Conservation (phyloP, 768 basidiomycete genomes). For the Auriscalpium orientale region DNA sequence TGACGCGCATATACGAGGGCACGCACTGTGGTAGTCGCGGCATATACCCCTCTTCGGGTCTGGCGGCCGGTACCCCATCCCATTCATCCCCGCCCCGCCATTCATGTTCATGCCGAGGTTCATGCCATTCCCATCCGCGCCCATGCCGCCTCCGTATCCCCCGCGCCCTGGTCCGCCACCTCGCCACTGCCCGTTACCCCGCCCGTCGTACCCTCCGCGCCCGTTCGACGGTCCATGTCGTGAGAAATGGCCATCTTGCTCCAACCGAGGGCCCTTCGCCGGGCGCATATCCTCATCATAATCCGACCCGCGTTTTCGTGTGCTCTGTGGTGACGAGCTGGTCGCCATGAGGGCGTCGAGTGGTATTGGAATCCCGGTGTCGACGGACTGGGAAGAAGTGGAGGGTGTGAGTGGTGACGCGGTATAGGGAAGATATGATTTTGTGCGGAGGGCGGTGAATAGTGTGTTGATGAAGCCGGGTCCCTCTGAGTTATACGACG, state of each 20-base stretch:
- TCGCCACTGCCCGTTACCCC: constrained; percentile 25
- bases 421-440: constrained; percentile 76
- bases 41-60: constrained; percentile 75
- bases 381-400: constrained; percentile 29
- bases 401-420: constrained; percentile 24
- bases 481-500: constrained; percentile 39
- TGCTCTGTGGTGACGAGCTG: constrained; percentile 37
- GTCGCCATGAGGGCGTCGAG: constrained; percentile 54
- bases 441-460: constrained; percentile 77
- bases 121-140: constrained; percentile 18
- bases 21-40: constrained; percentile 89
- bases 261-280: constrained; percentile 66
- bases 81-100: constrained; percentile 18
- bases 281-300: constrained; percentile 54
- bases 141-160: constrained; percentile 25
- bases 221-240: constrained; percentile 45
- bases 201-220: constrained; percentile 27
- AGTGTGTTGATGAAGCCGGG: constrained; percentile 75
- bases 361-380: constrained; percentile 75
- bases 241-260: constrained; percentile 57
- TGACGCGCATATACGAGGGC: background rate
- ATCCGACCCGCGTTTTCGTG: constrained; percentile 59
- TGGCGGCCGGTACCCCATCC: constrained; percentile 51
- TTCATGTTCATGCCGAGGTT: constrained; percentile 18
- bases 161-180: constrained; percentile 20